Conservation (phyloP, 106 monocot genomes). For the Platanthera zijinensis region DNA sequence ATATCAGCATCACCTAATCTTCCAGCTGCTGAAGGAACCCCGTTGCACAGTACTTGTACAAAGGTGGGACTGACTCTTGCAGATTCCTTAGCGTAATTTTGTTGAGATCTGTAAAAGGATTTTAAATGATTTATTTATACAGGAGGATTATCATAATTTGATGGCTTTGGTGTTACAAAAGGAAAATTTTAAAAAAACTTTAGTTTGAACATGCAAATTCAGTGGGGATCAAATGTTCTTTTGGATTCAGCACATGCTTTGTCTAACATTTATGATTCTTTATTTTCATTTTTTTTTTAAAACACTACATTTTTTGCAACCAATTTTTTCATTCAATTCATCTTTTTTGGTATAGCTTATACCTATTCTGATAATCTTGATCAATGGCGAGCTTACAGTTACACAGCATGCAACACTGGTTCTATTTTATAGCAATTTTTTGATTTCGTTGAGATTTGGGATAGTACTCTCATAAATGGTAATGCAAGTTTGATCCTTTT, state of each 20-base stretch:
- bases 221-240: neutral
- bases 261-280: neutral
- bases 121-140: neutral
- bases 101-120: neutral
- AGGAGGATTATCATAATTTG: neutral
- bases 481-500: neutral
- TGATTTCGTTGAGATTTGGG: too few relatives aligned
- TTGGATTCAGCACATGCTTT: neutral
- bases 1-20: slow-evolving; percentile 4
- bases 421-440: too few relatives aligned
- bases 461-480: neutral
- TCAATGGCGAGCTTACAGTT: too few relatives aligned
- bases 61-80: slow-evolving; percentile 25
- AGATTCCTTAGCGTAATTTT: slow-evolving; percentile 4
- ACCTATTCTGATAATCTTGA: neutral
- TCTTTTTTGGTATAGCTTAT: neutral
- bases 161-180: neutral
- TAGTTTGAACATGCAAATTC: neutral
- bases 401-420: too few relatives aligned
- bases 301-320: neutral
- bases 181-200: neutral
- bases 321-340: neutral
- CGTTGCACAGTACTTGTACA: slow-evolving; percentile 7
- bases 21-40: slow-evolving; percentile 6
- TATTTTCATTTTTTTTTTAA: neutral